These are phyloP conservation scores for Grosmannia serpens DNA, from an alignment of 2,329 filamentous ascomycete genomes.

Conservation along the genomic window DNA sequence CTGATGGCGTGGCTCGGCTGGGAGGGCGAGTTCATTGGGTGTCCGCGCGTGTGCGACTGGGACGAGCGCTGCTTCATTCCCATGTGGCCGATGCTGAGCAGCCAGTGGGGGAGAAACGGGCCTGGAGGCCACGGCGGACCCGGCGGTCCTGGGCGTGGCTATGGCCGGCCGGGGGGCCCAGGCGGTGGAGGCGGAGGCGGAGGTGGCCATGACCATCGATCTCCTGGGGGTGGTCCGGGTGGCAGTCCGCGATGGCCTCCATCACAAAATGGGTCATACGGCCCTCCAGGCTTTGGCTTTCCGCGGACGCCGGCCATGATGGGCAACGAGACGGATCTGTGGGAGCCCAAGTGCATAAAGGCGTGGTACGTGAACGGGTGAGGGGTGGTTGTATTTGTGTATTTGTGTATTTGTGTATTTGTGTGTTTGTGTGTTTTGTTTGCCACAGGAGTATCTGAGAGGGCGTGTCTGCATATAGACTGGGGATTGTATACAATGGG, in stretches of 20 bases:
- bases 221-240: too few species aligned
- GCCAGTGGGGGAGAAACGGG: background rate
- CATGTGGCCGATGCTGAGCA: constrained; percentile 33
- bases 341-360: constrained; percentile 18
- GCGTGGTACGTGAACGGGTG: constrained; percentile 8
- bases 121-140: background rate
- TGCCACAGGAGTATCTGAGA: background rate
- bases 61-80: constrained; percentile 37
- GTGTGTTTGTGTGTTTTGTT: background rate
- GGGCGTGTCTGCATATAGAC: background rate
- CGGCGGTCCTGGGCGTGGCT: background rate
- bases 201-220: background rate
- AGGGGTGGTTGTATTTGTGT: background rate
- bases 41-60: constrained; percentile 26
- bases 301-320: constrained; percentile 14
- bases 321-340: constrained; percentile 18
- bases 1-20: constrained; percentile 39
- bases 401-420: background rate
- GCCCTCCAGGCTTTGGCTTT: background rate
- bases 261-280: constrained; percentile 3
- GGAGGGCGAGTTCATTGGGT: constrained; percentile 32
- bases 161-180: background rate
- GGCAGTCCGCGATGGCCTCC: background rate
- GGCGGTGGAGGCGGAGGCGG: background rate
- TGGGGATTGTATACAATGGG: background rate